Base-by-base conservation (phyloP, 2,329 filamentous ascomycete genomes). In the Trichoderma sp. region DNA sequence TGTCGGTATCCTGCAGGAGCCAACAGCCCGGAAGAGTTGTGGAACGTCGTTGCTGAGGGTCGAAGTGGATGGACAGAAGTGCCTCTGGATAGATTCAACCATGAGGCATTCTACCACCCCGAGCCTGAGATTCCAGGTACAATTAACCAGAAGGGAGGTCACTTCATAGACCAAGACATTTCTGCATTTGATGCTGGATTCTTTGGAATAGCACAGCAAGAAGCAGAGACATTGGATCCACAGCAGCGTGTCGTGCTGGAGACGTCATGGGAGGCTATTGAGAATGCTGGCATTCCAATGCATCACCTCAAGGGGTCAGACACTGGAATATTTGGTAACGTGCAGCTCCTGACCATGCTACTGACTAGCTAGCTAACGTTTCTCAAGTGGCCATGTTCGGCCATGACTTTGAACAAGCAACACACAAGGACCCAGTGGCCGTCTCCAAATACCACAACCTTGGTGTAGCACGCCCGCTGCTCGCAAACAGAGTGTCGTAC, bases 401-500 rank as follows among this genome's bases (percentile, higher is more conserved):
- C 1, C 64, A 67, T n/a, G 64, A 67, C 13, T 67, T 55, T 39
- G 64, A 53, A 6, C 64, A 67, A 17, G 23, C 39, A 9, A 67
- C 34, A n/a, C 64, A 67, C 47, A 67, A 67, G 8, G 64, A 67
- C 34, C 64, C 64, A 13, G 47, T 68, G 2, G 82, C 75, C 65
- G 26, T 58, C 80, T 15, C 75, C 81, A 73, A 83, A 84, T 74
- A 79, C 79, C 61, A 80, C 82, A 23, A 85, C 82, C 0, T 84
- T 83, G 73, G 82, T 80, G 57, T 81, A 79, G 2, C 77, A 79
- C 7, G 80, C 79, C 3, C 64, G 3, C 81, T 85, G 50, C 67
- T 84, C 9, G 78, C 83, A 0, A 86, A 86, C 74, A 79, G 85
- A 13, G 75, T 86, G 6, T 85, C 83, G 1, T 85, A 86, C 74